Conservation (phyloP, 768 basidiomycete species). For the Trametes meyenii region DNA sequence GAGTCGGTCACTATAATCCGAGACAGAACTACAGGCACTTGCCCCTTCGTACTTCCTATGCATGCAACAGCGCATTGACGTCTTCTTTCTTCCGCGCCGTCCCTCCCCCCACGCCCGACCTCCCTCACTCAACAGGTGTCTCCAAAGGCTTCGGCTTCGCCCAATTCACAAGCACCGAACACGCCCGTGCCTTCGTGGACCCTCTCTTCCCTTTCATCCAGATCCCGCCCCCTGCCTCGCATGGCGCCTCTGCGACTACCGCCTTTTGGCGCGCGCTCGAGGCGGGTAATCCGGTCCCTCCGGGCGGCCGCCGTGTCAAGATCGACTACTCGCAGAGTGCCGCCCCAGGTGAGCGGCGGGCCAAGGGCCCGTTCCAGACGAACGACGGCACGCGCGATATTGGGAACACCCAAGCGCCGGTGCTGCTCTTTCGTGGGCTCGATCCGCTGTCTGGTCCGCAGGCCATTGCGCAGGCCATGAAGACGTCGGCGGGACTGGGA, state of each 20-base stretch:
- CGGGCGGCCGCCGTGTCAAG: constrained; percentile 86
- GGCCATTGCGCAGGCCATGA: constrained; percentile 84
- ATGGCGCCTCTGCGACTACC: constrained; percentile 76
- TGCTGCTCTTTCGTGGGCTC: constrained; percentile 88
- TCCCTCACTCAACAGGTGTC: constrained; percentile 62
- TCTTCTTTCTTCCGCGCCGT: constrained; percentile 47
- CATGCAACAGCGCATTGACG: constrained; percentile 69
- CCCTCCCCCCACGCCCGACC: constrained; percentile 39
- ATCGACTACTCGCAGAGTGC: constrained; percentile 94
- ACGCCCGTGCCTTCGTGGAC: constrained; percentile 89
- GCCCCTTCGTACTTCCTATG: constrained; percentile 74
- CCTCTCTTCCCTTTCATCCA: constrained; percentile 89
- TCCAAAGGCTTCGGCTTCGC: constrained; percentile 98
- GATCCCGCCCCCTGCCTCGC: constrained; percentile 89
- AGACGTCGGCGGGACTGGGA: constrained; percentile 74
- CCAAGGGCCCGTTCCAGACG: constrained; percentile 54
- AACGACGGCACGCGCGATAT: constrained; percentile 98
- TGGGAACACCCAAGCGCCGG: constrained; percentile 78
- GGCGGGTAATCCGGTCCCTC: constrained; percentile 53
- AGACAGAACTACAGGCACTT: constrained; percentile 96
- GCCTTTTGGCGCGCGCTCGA: constrained; percentile 78
- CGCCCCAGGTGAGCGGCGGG: constrained; percentile 66
- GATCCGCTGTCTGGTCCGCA: constrained; percentile 88
- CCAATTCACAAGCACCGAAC: constrained; percentile 84
- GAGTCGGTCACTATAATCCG: constrained; percentile 94